These are phyloP conservation scores for Verruconis gallopava DNA, from an alignment of 2,329 filamentous ascomycete genomes.

Conservation along the genomic window DNA sequence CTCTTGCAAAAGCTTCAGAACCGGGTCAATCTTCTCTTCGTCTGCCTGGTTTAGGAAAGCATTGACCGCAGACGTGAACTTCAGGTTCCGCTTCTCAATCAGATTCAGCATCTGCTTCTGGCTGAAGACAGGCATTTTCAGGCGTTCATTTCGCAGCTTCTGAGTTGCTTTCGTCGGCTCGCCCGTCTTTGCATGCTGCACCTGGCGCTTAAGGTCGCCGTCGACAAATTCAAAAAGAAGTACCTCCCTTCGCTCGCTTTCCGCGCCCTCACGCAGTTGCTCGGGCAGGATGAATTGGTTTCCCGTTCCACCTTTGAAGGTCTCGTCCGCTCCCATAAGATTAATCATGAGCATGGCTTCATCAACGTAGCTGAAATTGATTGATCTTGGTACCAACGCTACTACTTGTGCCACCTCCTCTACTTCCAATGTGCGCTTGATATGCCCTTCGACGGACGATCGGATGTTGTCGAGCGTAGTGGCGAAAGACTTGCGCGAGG, in stretches of 20 bases:
- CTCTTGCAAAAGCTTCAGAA: constrained; percentile 47
- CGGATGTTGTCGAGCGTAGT: constrained; percentile 88
- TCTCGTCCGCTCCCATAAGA: constrained; percentile 50
- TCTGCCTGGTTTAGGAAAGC: constrained; percentile 63
- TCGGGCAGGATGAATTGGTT: constrained; percentile 36
- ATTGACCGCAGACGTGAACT: constrained; percentile 68
- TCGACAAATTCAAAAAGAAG: constrained; percentile 88
- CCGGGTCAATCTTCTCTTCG: constrained; percentile 52
- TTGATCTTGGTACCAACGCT: constrained; percentile 59
- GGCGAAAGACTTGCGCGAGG: constrained; percentile 77
- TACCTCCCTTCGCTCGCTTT: constrained; percentile 42
- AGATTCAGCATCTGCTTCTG: constrained; percentile 82
- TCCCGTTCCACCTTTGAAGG: constrained; percentile 45
- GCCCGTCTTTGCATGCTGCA: constrained; percentile 57
- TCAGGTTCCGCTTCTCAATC: constrained; percentile 79
- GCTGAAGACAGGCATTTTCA: constrained; percentile 86
- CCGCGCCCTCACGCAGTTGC: constrained; percentile 14
- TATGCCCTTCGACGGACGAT: constrained; percentile 71
- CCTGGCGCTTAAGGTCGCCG: constrained; percentile 75
- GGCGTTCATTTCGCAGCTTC: constrained; percentile 59
- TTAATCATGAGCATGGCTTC: constrained; percentile 73
- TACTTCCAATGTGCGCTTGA: constrained; percentile 53
- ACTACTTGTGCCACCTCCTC: constrained; percentile 76
- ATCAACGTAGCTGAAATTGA: constrained; percentile 79
- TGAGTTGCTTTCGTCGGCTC: constrained; percentile 55